Base-by-base conservation (phyloP, 768 basidiomycete genomes). In the Leccinum pellstonianum region DNA sequence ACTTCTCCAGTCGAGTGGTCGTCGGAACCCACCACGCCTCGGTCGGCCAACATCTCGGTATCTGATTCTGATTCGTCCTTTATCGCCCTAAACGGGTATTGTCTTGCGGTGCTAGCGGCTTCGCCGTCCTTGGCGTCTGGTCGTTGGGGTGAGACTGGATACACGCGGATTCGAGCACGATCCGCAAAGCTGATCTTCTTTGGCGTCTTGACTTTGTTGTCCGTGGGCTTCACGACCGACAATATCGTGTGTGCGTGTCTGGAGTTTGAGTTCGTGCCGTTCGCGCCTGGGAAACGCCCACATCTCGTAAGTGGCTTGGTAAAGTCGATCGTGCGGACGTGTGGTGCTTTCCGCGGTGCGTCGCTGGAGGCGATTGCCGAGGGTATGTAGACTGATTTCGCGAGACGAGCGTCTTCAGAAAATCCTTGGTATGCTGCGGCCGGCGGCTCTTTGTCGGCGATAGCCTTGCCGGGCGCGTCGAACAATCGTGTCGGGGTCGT, bases 261-360 rank as follows among this genome's bases (percentile, higher is more conserved):
- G n/a, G 54, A 29, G 35, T 57, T 63, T 37, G 35, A 29, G 38
- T 57, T 63, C 41, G 58, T 31, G 27, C 1, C 9, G 2, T 53
- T 23, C 1, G 54, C 3, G 9, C 19, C 55, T 27, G 56, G 61
- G 37, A 68, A 59, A n/a, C 63, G 64, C 25, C 41, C 43, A 17
- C 63, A 65, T 52, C 60, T 57, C 33, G 25, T 56, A 3, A 56
- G 55, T 10, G 61, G 50, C 29, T 63, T 63, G 21, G 71, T 71
- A 55, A 75, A 73, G 58, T 73, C 73, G 57, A 74, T 73, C 41
- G 61, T 59, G 23, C 64, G 67, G 15, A 66, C 56, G 5, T 65
- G 55, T 10, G 43, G 29, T 14, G 27, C 21, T 19, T 59, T 53
- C 17, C 53, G 19, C 14, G 25, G 52, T 9, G 5, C 43, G 29